Evolutionary conservation across 345 rosid genomes (phyloP).

Genomic region (Turnera subulata): DNA sequence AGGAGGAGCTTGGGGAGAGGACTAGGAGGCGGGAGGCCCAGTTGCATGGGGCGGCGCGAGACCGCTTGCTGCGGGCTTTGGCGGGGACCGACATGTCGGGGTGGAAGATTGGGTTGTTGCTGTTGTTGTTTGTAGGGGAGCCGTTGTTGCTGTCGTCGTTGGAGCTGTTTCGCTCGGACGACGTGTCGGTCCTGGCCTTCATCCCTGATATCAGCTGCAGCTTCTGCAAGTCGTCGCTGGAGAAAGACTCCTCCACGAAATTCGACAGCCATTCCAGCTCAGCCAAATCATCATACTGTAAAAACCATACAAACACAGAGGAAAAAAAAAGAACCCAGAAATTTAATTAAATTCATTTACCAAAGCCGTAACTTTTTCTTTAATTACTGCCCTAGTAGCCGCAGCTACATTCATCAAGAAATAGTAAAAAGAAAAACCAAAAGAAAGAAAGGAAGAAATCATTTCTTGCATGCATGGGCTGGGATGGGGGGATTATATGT

Average conservation of each 20-base stretch:
- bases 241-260: conserved; percentile 91
- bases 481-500: neutral
- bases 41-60: conserved; percentile 71
- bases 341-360: neutral
- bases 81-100: conserved; percentile 76
- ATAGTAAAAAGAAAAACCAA: too few relatives aligned
- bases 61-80: conserved; percentile 93
- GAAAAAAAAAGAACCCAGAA: neutral
- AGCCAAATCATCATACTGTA: conserved; percentile 82
- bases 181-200: conserved; percentile 50
- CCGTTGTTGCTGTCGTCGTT: neutral
- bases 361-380: neutral
- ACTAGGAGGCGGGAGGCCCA: conserved; percentile 84
- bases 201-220: conserved; percentile 74
- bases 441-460: neutral
- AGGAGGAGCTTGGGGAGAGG: conserved; percentile 34
- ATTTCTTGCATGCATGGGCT: neutral
- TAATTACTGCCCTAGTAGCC: neutral
- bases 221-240: conserved; percentile 82
- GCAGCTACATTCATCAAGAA: too few relatives aligned
- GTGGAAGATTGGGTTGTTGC: conserved; percentile 38
- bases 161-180: conserved; percentile 26
- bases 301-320: neutral
- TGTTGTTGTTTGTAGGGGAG: neutral
- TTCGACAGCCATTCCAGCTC: conserved; percentile 98